Evolutionary conservation across 768 basidiomycete species (phyloP).

Genomic region (Calocybe cyanea): DNA sequence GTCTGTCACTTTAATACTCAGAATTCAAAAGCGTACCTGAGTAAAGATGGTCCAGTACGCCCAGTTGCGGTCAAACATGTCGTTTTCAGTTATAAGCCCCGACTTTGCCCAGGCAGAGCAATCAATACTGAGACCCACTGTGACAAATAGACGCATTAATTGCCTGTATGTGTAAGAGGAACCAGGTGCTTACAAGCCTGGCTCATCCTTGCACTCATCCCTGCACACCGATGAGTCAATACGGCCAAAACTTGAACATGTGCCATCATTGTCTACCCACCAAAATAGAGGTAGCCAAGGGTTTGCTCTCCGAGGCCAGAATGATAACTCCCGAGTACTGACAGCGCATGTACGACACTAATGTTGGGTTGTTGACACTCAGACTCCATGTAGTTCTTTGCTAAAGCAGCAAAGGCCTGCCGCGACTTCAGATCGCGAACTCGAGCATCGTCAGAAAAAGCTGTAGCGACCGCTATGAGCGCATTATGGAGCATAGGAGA

Average conservation of each 20-base stretch:
- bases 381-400: slow-evolving; percentile 42
- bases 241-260: slow-evolving; percentile 13
- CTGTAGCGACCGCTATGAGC: slow-evolving; percentile 42
- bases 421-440: slow-evolving; percentile 40
- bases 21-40: slow-evolving; percentile 30
- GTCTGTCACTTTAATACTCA: neutral
- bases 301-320: slow-evolving; percentile 45
- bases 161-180: neutral
- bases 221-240: slow-evolving; percentile 20
- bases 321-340: slow-evolving; percentile 40
- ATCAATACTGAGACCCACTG: slow-evolving; percentile 56
- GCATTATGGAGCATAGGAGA: slow-evolving; percentile 74
- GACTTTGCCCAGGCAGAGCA: slow-evolving; percentile 54
- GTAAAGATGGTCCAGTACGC: slow-evolving; percentile 56
- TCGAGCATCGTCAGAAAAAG: slow-evolving; percentile 41
- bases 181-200: slow-evolving; percentile 49
- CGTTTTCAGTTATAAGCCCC: slow-evolving; percentile 46
- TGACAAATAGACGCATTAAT: slow-evolving; percentile 1
- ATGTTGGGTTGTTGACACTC: slow-evolving; percentile 45
- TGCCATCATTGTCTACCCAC: slow-evolving; percentile 21
- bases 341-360: slow-evolving; percentile 40
- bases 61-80: slow-evolving; percentile 58
- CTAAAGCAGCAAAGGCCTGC: slow-evolving; percentile 36
- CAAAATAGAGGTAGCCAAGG: slow-evolving; percentile 44
- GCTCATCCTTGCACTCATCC: slow-evolving; percentile 55